A percentile compares a stretch with the other conserved stretches of the same genome.
These are phyloP conservation scores for Chytriomyces sp. DNA, from an alignment of 192 early-diverging fungal genomes.

Conservation along the genomic window DNA sequence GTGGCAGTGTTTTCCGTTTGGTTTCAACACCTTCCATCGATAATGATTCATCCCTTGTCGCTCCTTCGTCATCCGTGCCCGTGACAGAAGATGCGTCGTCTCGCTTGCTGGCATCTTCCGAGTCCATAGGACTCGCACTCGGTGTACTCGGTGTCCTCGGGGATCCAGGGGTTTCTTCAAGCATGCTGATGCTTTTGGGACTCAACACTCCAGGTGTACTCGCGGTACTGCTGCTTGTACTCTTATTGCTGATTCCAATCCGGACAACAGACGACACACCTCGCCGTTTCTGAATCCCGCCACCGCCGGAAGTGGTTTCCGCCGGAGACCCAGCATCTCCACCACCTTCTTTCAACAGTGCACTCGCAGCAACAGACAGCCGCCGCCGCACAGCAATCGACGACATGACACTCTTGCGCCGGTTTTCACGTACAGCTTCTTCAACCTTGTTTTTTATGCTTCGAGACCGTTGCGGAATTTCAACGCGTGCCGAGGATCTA, in stretches of 20 bases:
- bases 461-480: background rate
- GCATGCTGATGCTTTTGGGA: conserved; percentile 44
- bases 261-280: conserved; percentile 13
- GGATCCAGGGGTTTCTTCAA: conserved; percentile 35
- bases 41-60: background rate
- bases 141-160: conserved; percentile 23
- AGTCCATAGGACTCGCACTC: conserved; percentile 3
- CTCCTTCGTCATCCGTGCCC: background rate
- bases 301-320: background rate
- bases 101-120: background rate
- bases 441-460: conserved; percentile 21
- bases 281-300: conserved; percentile 9
- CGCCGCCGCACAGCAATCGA: conserved; percentile 12
- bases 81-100: background rate
- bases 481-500: background rate
- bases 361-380: conserved; percentile 11
- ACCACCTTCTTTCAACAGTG: background rate
- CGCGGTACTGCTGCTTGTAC: conserved; percentile 2
- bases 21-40: background rate
- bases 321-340: background rate
- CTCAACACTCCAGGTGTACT: conserved; percentile 43
- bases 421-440: conserved; percentile 15
- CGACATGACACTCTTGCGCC: background rate
- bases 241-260: conserved; percentile 24
- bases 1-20: conserved; percentile 9